phyloP scores from a whole-genome alignment of 345 rosid species.

The Arabis alpina region DNA sequence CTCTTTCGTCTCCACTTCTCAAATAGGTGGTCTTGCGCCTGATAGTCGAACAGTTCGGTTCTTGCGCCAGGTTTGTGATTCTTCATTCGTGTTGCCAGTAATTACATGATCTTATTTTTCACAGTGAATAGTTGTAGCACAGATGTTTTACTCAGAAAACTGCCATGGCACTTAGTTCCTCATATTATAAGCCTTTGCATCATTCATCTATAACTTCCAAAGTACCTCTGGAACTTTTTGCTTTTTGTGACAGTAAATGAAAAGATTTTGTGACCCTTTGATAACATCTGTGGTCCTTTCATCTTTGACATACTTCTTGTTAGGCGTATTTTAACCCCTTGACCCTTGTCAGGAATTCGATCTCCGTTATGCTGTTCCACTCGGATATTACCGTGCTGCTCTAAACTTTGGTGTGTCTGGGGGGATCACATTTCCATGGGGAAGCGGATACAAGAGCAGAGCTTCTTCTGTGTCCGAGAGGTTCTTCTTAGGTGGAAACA shows the following conservation, averaged over 20 bases:
- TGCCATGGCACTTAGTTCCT: too few species aligned
- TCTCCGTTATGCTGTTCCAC: slow-evolving; percentile 83
- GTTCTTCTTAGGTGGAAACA: slow-evolving; percentile 90
- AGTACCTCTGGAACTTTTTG: neutral
- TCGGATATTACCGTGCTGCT: slow-evolving; percentile 77
- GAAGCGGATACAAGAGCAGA: slow-evolving; percentile 60
- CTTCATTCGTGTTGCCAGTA: too few species aligned
- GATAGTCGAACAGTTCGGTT: slow-evolving; percentile 75
- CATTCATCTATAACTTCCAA: neutral
- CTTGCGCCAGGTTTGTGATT: slow-evolving; percentile 50
- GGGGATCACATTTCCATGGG: slow-evolving; percentile 84
- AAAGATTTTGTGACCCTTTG: slow-evolving; percentile 23
- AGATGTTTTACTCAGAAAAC: too few species aligned
- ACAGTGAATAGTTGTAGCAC: too few species aligned
- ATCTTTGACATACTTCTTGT: neutral
- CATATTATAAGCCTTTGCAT: too few species aligned
- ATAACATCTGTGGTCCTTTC: slow-evolving; percentile 21
- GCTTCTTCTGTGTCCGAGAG: slow-evolving; percentile 79
- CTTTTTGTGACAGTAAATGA: slow-evolving; percentile 8
- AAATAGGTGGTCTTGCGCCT: slow-evolving; percentile 86
- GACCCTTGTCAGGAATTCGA: slow-evolving; percentile 64
- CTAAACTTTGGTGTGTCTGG: slow-evolving; percentile 79
- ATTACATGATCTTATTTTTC: too few species aligned
- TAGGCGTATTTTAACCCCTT: too few species aligned
- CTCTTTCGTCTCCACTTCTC: slow-evolving; percentile 77